Base-by-base conservation (phyloP, 1,284 basidiomycete species). In the Malassezia restricta region DNA sequence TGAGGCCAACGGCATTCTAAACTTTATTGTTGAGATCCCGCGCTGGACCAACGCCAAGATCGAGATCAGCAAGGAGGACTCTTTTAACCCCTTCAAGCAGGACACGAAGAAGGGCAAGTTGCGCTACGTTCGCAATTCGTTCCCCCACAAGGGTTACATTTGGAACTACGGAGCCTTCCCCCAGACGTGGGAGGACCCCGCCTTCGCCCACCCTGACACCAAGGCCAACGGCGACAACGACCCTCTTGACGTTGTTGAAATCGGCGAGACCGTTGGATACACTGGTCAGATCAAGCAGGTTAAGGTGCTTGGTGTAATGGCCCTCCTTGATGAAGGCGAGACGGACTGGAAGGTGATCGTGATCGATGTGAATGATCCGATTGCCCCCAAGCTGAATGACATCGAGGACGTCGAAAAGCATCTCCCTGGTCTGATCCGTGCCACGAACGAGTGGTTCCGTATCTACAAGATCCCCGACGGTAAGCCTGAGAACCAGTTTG, bases 301-400 rank as follows among this genome's bases (percentile, higher is more conserved):
- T 82, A 99, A 99, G 80, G 88, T 98, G 61, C 87, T 99, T 73
- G 94, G 94, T 65, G 94, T 98, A 80, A 98, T 98, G 92, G 94
- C 94, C 49, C 81, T 99, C 54, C 63, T 73, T 48, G 70, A 73
- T 58, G 68, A 71, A 56, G 70, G 68, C 43, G 68, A 73, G 59
- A 71, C 70, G 39, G 66, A 63, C 55, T 65, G 67, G 65, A 68
- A 66, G 63, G 58, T 66, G 27, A 65, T 68, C 32, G 94, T 94
- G 73, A 89, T 98, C 64, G 94, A 98, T 75, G 82, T 96, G 67
- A 83, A 85, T 71, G 94, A 98, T 76, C 94, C 94, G 44, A 83
- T 98, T 58, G 94, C 94, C 31, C 79, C 85, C 71, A 89, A 92
- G 77, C 81, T 99, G 74, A 98, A 98, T 77, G 94, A 98, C 77